Percentiles rank a stretch among this genome's conserved stretches.
Conservation (phyloP, 73 alveolate species). For the Tetrahymena elliotti region DNA sequence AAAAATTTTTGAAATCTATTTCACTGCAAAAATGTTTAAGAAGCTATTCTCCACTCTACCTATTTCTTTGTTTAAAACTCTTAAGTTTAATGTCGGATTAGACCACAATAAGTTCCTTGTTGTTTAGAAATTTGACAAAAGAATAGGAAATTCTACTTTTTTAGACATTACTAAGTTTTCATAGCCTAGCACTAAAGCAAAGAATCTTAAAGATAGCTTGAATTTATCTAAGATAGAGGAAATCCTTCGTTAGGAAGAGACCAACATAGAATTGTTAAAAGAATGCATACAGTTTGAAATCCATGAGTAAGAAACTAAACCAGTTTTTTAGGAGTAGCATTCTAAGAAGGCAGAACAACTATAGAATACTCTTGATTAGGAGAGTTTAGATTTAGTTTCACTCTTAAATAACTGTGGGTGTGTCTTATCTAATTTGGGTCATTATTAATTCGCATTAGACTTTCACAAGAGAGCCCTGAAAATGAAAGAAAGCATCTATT, state of each 20-base stretch:
- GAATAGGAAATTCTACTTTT: neutral
- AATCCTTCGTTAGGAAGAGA: neutral
- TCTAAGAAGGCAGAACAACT: neutral
- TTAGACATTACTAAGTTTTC: neutral
- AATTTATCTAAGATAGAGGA: neutral
- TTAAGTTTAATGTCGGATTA: neutral
- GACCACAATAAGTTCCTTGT: neutral
- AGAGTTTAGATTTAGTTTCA: neutral
- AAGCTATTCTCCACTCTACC: neutral
- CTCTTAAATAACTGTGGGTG: neutral
- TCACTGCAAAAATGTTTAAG: neutral
- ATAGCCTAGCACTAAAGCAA: neutral
- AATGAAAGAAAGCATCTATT: neutral
- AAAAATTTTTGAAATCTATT: neutral
- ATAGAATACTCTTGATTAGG: neutral
- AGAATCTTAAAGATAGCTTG: neutral
- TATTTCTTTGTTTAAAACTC: neutral
- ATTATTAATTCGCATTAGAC: neutral
- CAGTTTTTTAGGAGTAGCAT: neutral
- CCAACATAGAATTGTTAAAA: neutral
- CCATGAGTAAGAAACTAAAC: neutral
- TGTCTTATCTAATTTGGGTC: neutral
- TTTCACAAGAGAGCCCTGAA: neutral
- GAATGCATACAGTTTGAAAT: neutral
- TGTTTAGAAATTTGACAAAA: neutral